A percentile compares a stretch with the other conserved stretches of the same genome.
phyloP scores from a whole-genome alignment of 495 filamentous ascomycete species.

The Neurospora sp. region DNA sequence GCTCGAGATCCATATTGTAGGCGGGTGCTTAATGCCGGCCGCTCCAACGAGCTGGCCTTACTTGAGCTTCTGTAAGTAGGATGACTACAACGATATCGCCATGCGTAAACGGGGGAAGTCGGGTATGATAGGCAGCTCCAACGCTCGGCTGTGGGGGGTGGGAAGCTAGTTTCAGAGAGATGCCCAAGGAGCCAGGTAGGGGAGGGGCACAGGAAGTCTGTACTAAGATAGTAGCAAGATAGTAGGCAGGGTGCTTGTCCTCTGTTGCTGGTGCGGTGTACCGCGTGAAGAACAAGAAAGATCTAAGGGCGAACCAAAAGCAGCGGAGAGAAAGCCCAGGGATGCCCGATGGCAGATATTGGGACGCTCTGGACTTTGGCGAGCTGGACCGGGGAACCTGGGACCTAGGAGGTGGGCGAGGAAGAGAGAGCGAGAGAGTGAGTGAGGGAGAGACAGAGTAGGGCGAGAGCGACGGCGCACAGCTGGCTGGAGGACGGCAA shows the following conservation, averaged over 20 bases:
- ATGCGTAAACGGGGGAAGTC: constrained; percentile 13
- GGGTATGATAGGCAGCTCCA: neutral
- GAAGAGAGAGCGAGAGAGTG: neutral
- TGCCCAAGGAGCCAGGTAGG: constrained; percentile 3
- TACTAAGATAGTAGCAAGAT: constrained; percentile 1
- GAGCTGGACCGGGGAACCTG: neutral
- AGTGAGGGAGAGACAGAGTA: neutral
- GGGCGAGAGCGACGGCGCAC: neutral
- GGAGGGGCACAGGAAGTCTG: constrained; percentile 2
- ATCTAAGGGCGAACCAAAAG: constrained; percentile 2
- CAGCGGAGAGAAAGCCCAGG: neutral
- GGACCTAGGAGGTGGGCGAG: neutral
- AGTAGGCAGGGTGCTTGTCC: neutral
- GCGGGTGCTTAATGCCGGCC: constrained; percentile 25
- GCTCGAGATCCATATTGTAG: constrained; percentile 54
- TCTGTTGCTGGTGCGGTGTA: neutral
- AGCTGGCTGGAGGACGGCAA: neutral
- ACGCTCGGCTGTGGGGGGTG: constrained; percentile 1
- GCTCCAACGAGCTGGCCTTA: constrained; percentile 26
- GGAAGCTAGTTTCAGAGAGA: constrained; percentile 9
- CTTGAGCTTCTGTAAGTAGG: constrained; percentile 15
- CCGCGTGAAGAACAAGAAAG: constrained; percentile 1
- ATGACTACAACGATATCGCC: constrained; percentile 23
- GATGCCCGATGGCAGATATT: neutral
- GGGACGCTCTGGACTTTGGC: neutral